These are phyloP conservation scores for Beauveria scarabaeidicola DNA, from an alignment of 2,329 filamentous ascomycete species.

Conservation along the genomic window DNA sequence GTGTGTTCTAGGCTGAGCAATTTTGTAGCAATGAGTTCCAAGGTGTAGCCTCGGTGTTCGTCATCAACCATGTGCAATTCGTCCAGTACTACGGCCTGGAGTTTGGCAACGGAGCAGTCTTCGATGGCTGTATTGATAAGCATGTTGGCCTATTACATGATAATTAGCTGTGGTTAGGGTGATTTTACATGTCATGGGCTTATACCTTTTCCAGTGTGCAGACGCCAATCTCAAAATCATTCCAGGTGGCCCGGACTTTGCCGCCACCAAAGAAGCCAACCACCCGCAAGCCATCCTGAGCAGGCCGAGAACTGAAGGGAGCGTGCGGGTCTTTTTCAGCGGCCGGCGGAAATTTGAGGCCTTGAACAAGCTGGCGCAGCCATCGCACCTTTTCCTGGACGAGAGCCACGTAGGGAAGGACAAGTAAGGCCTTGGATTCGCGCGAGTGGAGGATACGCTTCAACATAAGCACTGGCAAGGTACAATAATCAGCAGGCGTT, in stretches of 20 bases:
- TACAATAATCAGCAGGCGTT: slow-evolving; percentile 13
- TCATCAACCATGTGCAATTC: slow-evolving; percentile 80
- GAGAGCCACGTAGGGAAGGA: slow-evolving; percentile 69
- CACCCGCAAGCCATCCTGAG: slow-evolving; percentile 53
- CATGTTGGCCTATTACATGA: slow-evolving; percentile 53
- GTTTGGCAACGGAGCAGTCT: slow-evolving; percentile 54
- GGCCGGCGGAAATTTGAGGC: slow-evolving; percentile 36
- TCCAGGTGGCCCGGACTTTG: slow-evolving; percentile 58
- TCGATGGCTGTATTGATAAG: slow-evolving; percentile 67
- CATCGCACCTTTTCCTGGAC: slow-evolving; percentile 74
- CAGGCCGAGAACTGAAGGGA: slow-evolving; percentile 45
- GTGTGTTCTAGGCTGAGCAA: slow-evolving; percentile 57
- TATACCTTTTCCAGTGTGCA: slow-evolving; percentile 68
- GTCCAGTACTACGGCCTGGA: slow-evolving; percentile 63
- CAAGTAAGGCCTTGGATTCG: slow-evolving; percentile 58
- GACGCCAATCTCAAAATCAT: slow-evolving; percentile 67
- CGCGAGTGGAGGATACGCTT: slow-evolving; percentile 58
- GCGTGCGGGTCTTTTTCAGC: slow-evolving; percentile 27
- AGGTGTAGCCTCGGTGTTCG: slow-evolving; percentile 63
- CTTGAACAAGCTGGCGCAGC: slow-evolving; percentile 58
- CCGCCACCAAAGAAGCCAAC: slow-evolving; percentile 69
- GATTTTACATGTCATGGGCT: not conserved
- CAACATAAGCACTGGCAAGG: slow-evolving; percentile 56
- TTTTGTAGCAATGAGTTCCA: slow-evolving; percentile 68
- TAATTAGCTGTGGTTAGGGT: not conserved